A percentile compares a stretch with the other conserved stretches of the same genome.
These are phyloP conservation scores for Orychophragmus violaceus DNA, from an alignment of 345 rosid genomes.

Conservation along the genomic window DNA sequence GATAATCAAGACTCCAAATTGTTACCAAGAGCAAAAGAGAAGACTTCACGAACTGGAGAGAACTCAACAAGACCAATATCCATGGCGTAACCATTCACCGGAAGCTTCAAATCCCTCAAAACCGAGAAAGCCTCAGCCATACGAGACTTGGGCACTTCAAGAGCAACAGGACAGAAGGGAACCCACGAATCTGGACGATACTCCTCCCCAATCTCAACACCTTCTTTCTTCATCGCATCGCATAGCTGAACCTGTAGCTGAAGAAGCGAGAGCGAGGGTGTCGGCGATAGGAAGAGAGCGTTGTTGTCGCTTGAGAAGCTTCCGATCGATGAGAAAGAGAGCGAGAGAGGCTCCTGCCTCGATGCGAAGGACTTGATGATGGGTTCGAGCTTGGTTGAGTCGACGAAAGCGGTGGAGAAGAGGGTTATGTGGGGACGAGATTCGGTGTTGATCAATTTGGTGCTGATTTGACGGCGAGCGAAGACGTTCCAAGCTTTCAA, in stretches of 20 bases:
- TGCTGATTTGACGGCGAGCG: constrained; percentile 96
- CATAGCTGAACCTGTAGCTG: constrained; percentile 69
- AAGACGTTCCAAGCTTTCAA: constrained; percentile 96
- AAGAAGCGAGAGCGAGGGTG: constrained; percentile 64
- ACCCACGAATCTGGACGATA: constrained; percentile 64
- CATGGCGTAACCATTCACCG: constrained; percentile 78
- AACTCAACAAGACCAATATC: constrained; percentile 87
- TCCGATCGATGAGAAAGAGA: constrained; percentile 69
- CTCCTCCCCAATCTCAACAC: constrained; percentile 70
- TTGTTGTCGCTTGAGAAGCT: constrained; percentile 60
- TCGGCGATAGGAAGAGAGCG: constrained; percentile 66
- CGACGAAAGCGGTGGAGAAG: constrained; percentile 49
- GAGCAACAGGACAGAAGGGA: constrained; percentile 80
- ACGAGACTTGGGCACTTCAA: constrained; percentile 69
- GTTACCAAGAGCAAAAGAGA: constrained; percentile 74
- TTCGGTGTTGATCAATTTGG: constrained; percentile 84
- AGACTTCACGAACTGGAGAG: constrained; percentile 74
- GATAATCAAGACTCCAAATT: constrained; percentile 36
- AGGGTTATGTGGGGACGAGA: constrained; percentile 96
- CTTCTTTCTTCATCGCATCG: constrained; percentile 77
- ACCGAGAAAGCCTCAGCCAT: constrained; percentile 81
- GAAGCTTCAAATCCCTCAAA: constrained; percentile 86
- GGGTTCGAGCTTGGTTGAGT: constrained; percentile 67
- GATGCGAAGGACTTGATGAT: constrained; percentile 51
- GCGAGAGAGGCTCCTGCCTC: constrained; percentile 62